Percentiles rank a stretch among this genome's conserved stretches.
phyloP scores from a whole-genome alignment of 768 basidiomycete species.

The Naematelia encephala region DNA sequence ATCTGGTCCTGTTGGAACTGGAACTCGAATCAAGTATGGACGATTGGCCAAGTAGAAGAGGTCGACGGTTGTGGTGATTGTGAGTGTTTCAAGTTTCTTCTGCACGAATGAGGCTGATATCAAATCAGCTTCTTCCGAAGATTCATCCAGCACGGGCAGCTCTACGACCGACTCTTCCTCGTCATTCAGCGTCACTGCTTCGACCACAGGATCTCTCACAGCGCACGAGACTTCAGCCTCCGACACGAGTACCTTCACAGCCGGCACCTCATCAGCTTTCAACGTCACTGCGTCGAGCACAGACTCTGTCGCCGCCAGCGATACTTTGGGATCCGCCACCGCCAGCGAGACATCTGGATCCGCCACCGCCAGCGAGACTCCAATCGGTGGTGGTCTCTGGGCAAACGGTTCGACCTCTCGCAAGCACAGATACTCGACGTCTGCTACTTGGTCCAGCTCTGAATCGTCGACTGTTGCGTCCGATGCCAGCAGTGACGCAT shows the following conservation, averaged over 20 bases:
- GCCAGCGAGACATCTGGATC: neutral
- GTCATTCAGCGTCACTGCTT: conserved; percentile 7
- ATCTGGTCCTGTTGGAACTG: conserved; percentile 31
- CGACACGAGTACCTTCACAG: neutral
- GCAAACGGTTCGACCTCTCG: conserved; percentile 1
- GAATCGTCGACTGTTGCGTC: conserved; percentile 12
- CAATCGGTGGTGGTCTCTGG: conserved; percentile 22
- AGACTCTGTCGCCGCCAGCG: conserved; percentile 4
- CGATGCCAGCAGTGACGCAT: conserved; percentile 9
- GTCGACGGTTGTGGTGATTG: conserved; percentile 21
- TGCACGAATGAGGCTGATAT: no score
- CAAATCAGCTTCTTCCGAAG: conserved; percentile 6
- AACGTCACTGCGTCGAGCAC: no score
- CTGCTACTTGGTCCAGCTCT: conserved; percentile 12
- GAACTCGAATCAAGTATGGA: conserved; percentile 42
- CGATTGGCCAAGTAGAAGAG: conserved; percentile 37
- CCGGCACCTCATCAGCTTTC: no score
- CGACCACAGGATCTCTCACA: conserved; percentile 12
- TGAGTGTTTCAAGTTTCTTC: conserved; percentile 9
- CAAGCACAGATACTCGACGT: neutral
- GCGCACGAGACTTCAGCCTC: no score
- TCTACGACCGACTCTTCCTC: conserved; percentile 3
- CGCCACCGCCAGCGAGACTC: neutral
- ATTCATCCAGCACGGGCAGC: no score
- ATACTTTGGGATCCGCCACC: conserved; percentile 4